Base-by-base conservation (phyloP, 164 flowering plant species). In the Umbilicus rupestris region DNA sequence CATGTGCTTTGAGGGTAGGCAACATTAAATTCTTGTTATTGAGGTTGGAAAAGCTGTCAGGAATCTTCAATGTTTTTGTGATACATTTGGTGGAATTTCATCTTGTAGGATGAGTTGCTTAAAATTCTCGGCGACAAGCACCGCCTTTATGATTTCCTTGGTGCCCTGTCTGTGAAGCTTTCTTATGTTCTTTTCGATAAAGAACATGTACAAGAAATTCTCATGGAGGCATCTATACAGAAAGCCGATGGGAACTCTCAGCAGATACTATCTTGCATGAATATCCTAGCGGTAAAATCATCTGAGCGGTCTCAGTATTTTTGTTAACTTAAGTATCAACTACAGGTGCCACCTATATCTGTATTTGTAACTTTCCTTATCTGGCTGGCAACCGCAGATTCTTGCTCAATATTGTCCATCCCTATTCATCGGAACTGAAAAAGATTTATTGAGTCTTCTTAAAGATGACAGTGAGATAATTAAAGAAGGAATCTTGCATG, bases 381-480 rank as follows among this genome's bases (percentile, higher is more conserved):
- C 20, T 50, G 57, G 57, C 22, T 50, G 65, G 26, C 35, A 46
- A 26, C 73, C 76, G 50, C 87, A 94, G 99, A 78, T 89, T 73
- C 80, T 94, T 70, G 92, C 92, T 66, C 79, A 85, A 65, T 91
- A 79, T 79, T 74, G 85, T 74, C 94, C 99, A 5, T 72, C 73
- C 47, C 75, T 94, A 63, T 77, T 94, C 35, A 64, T 73, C 77
- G 99, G 97, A 45, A 64, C 77, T 69, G 99, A 88, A 73, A 92
- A 83, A 66, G 85, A 85, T 69, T 72, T 94, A 57, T 77, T 94
- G 49, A 71, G 74, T 73, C 83, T 91, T 71, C 93, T 94, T 70
- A 89, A 92, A 78, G 97, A 91, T 70, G 97, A 89, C 39, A 78
- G 85, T 82, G 96, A 88, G 62, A 77, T 78, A 46, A 82, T 88